Conservation (phyloP, 176 grass and related monocot species). For the Echinochloa phyllopogon region DNA sequence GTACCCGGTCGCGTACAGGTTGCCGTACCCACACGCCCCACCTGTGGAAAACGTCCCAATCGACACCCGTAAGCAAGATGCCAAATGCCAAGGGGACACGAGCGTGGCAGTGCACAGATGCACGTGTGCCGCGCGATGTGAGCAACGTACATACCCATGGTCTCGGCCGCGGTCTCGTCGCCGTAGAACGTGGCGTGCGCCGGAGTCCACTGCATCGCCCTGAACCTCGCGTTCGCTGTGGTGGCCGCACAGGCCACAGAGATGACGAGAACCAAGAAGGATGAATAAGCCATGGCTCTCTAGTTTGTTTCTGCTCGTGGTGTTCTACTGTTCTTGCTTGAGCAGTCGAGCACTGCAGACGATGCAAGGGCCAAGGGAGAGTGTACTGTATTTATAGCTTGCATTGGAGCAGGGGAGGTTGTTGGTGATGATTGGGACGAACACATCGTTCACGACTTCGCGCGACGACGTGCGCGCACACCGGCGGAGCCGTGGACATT, state of each 20-base stretch:
- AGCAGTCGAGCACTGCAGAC: conserved; percentile 8
- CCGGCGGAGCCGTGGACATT: conserved; percentile 6
- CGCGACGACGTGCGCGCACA: conserved; percentile 44
- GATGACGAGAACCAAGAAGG: conserved; percentile 29
- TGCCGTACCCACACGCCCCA: conserved; percentile 81
- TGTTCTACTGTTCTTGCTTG: neutral
- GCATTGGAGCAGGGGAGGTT: neutral
- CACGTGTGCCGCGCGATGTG: neutral
- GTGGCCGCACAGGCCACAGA: conserved; percentile 37
- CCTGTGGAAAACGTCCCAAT: conserved; percentile 31
- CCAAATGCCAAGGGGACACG: neutral
- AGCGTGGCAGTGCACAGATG: neutral
- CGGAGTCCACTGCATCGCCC: conserved; percentile 56
- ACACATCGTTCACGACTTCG: conserved; percentile 4
- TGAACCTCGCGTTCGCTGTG: conserved; percentile 55
- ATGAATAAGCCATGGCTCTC: conserved; percentile 40
- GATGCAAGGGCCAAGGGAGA: neutral
- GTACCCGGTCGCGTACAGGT: conserved; percentile 58
- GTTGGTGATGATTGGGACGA: conserved; percentile 30
- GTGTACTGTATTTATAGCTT: conserved; percentile 37
- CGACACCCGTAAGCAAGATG: neutral
- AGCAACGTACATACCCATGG: conserved; percentile 52
- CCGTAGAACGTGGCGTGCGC: conserved; percentile 92
- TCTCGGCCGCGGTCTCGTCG: conserved; percentile 68
- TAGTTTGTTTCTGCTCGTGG: neutral